phyloP scores from a whole-genome alignment of 805 yeast species.

The Torulaspora gathmanii region DNA sequence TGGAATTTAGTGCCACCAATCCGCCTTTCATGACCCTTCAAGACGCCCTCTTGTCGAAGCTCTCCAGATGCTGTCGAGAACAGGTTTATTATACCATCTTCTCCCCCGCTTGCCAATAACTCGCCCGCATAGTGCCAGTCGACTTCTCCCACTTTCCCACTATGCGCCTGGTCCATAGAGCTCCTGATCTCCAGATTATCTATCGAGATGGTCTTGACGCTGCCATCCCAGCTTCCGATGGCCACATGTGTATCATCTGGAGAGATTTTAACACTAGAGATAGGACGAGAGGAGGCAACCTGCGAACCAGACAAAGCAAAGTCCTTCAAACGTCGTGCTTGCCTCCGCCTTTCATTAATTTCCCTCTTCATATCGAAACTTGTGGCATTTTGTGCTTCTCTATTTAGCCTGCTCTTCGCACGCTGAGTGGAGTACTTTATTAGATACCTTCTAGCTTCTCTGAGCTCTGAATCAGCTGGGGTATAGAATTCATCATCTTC shows the following conservation, averaged over 20 bases:
- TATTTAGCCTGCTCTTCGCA: constrained; percentile 42
- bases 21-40: constrained; percentile 49
- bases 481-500: constrained; percentile 82
- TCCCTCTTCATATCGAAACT: constrained; percentile 39
- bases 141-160: constrained; percentile 65
- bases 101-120: constrained; percentile 43
- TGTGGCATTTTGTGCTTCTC: constrained; percentile 32
- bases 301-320: constrained; percentile 62
- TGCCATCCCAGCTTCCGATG: constrained; percentile 83
- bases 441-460: constrained; percentile 48
- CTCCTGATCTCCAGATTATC: constrained; percentile 35
- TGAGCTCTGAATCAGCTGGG: constrained; percentile 59
- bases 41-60: constrained; percentile 22
- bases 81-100: constrained; percentile 40
- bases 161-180: constrained; percentile 31
- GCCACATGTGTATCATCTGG: constrained; percentile 42
- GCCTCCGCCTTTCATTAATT: constrained; percentile 45
- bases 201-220: constrained; percentile 46
- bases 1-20: constrained; percentile 61
- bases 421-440: constrained; percentile 47
- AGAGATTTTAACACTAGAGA: constrained; percentile 52
- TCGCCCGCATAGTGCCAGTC: constrained; percentile 51
- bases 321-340: constrained; percentile 35
- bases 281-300: constrained; percentile 61
- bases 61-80: constrained; percentile 30